Evolutionary conservation across 345 rosid species (phyloP).

Genomic region (thale cress (Arabidopsis thaliana)): TAIR10.1 NC_003075.7:12251501-12252000

Average conservation of each 20-base stretch:
- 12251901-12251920: slow-evolving; percentile 51
- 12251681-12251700: slow-evolving; percentile 44
- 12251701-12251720: slow-evolving; percentile 7
- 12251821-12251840: slow-evolving; percentile 66
- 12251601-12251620: slow-evolving; percentile 76
- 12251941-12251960: slow-evolving; percentile 95
- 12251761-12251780: slow-evolving; percentile 73
- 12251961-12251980: slow-evolving; percentile 88
- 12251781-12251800: slow-evolving; percentile 69
- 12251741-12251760: neutral
- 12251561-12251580: slow-evolving; percentile 29
- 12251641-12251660: slow-evolving; percentile 61
- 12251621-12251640: slow-evolving; percentile 67
- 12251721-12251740: neutral
- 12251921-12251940: slow-evolving; percentile 75
- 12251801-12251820: slow-evolving; percentile 64
- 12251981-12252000: slow-evolving; percentile 94
- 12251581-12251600: slow-evolving; percentile 69
- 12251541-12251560: slow-evolving; percentile 31
- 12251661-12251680: slow-evolving; percentile 62
- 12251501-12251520: slow-evolving; percentile 22
- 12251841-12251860: slow-evolving; percentile 87
- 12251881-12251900: slow-evolving; percentile 70
- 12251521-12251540: slow-evolving; percentile 40
- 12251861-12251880: slow-evolving; percentile 58